Base-by-base conservation (phyloP, 768 basidiomycete species). In the Boletus subparvulus region DNA sequence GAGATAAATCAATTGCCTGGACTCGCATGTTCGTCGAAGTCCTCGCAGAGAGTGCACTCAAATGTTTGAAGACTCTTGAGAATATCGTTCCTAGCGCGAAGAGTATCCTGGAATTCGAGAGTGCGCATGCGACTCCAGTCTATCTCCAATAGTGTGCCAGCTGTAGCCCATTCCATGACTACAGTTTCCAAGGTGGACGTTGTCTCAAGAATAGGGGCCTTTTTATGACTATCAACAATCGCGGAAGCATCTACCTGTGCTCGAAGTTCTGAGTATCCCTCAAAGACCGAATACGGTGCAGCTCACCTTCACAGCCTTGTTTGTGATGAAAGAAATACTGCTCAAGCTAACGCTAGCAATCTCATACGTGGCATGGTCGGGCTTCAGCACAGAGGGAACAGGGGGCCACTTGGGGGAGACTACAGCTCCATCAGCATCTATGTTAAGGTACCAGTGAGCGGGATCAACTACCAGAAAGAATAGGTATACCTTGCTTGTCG, bases 71-170 rank as follows among this genome's bases (percentile, higher is more conserved):
- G 65, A 28, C 74, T 74, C 56, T 78, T 69, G 3, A 74, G 68
- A 6, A 87, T 67, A 12, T 72, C 73, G 49, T 86, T 76, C 55
- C 94, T 78, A 40, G 77, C 65, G 55, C 83, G 82, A 50, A 98
- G 67, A 21, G 79, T 74, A 60, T 98, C 96, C 70, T 98, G 93
- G 69, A 98, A 97, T 52, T 98, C 94, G 9, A 99, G 73, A n/a
- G 84, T 78, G 44, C 89, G 83, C 69, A 94, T 81, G 50, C 88
- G 83, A 53, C 77, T 77, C 95, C 94, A 98, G 52, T 92, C 92
- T 5, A 87, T 82, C 69, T 99, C 97, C 3, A 83, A 81, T 14
- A 94, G 73, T 3, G 62, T 62, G 9, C 73, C 68, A 5, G 63
- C 56, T n/a, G 65, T 54, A 40, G 73, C 56, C 86, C 89, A 93